Conservation (phyloP, 352 stramenopile genomes). For the Globisporangium nunn region DNA sequence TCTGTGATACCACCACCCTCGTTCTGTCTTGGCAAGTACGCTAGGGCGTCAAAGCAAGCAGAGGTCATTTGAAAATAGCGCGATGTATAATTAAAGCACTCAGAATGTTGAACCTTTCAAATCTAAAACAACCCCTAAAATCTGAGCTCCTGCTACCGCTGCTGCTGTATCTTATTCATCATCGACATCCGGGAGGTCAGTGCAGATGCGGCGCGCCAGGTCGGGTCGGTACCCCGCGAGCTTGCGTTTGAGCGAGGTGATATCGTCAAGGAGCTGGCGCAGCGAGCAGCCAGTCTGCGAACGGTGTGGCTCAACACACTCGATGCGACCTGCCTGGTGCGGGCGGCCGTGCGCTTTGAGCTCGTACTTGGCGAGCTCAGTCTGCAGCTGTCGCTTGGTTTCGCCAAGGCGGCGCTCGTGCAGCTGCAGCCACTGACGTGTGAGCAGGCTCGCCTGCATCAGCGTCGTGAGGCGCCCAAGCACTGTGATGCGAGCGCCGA, state of each 20-base stretch:
- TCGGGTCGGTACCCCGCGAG: constrained; percentile 52
- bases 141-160: not conserved
- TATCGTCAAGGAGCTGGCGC: constrained; percentile 37
- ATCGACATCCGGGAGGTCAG: constrained; percentile 25
- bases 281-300: constrained; percentile 35
- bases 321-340: constrained; percentile 24
- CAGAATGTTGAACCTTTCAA: not conserved
- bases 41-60: too few species aligned
- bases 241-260: constrained; percentile 31
- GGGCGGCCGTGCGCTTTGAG: constrained; percentile 25
- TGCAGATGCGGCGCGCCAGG: constrained; percentile 40
- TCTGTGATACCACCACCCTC: too few species aligned
- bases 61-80: too few species aligned
- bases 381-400: constrained; percentile 36
- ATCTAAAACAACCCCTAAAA: not conserved
- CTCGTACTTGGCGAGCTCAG: constrained; percentile 58
- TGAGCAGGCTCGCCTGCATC: constrained; percentile 66
- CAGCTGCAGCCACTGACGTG: constrained; percentile 58
- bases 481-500: constrained; percentile 51
- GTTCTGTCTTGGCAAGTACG: too few species aligned
- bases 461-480: constrained; percentile 62
- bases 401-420: constrained; percentile 34
- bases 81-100: not conserved
- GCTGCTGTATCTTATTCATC: constrained; percentile 6
- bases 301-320: constrained; percentile 49